Evolutionary conservation across 495 filamentous ascomycete species (phyloP).

Genomic region (Aspergillus affinis): DNA sequence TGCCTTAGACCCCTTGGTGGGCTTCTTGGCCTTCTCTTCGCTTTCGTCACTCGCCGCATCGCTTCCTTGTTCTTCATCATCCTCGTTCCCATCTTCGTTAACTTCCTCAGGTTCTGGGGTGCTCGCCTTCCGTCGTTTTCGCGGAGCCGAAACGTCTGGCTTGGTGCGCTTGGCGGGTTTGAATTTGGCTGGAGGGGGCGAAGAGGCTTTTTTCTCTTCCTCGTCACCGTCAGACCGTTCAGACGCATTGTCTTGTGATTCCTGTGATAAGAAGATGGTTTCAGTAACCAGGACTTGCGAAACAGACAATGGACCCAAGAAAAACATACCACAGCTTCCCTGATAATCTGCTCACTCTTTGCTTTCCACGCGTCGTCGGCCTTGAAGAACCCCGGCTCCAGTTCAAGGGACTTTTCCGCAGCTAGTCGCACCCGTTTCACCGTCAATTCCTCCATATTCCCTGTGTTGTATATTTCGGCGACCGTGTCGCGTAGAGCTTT

Average conservation of each 20-base stretch:
- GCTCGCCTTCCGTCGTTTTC: background rate
- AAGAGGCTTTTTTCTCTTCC: background rate
- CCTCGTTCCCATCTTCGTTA: conserved; percentile 10
- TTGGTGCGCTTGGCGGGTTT: background rate
- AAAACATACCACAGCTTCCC: conserved; percentile 63
- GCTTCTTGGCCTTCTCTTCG: conserved; percentile 30
- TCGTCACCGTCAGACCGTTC: conserved; percentile 6
- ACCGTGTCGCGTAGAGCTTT: conserved; percentile 60
- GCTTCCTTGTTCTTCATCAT: conserved; percentile 22
- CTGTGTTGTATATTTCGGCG: conserved; percentile 52
- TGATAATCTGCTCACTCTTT: conserved; percentile 74
- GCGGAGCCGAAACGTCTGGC: background rate
- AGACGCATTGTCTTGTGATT: conserved; percentile 31
- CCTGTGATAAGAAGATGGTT: conserved; percentile 14
- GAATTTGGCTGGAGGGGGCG: background rate
- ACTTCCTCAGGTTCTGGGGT: conserved; percentile 7
- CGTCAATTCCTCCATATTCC: conserved; percentile 65
- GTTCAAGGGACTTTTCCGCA: conserved; percentile 62
- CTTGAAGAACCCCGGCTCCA: conserved; percentile 72
- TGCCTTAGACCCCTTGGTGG: conserved; percentile 22
- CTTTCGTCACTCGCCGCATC: conserved; percentile 17
- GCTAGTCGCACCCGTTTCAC: conserved; percentile 70
- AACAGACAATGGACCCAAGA: background rate
- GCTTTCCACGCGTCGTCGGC: conserved; percentile 66
- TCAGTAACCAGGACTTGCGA: background rate